Evolutionary conservation across 2,329 filamentous ascomycete genomes (phyloP).

Genomic region (Furcasterigmium sp.): DNA sequence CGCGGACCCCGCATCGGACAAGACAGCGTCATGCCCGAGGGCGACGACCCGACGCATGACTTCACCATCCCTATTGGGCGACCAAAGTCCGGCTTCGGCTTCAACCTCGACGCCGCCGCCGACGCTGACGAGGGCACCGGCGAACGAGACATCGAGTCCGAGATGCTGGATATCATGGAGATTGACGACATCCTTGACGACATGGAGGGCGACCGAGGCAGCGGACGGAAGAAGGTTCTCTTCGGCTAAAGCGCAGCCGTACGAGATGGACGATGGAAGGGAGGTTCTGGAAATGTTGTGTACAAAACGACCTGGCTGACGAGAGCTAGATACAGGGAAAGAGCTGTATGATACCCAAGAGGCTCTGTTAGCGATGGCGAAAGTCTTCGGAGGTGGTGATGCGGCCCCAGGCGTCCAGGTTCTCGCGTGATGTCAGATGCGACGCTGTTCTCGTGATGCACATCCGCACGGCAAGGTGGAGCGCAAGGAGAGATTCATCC

Average conservation of each 20-base stretch:
- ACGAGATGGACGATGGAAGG: constrained; percentile 14
- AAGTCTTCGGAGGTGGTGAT: neutral
- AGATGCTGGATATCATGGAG: constrained; percentile 61
- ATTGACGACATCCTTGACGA: constrained; percentile 55
- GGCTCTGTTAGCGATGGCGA: constrained; percentile 4
- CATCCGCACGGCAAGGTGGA: constrained; percentile 68
- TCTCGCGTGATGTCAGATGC: constrained; percentile 7
- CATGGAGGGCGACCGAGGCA: constrained; percentile 45
- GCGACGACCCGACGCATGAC: constrained; percentile 13
- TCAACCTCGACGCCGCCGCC: constrained; percentile 47
- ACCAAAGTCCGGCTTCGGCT: constrained; percentile 38
- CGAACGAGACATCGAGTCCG: constrained; percentile 49
- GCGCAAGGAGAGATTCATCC: constrained; percentile 70
- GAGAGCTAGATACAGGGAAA: constrained; percentile 8
- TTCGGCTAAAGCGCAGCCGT: constrained; percentile 26
- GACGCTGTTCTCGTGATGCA: constrained; percentile 1
- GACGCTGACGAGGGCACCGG: constrained; percentile 45
- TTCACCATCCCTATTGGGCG: constrained; percentile 18
- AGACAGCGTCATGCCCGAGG: constrained; percentile 6
- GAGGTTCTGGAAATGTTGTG: neutral
- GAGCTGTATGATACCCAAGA: constrained; percentile 33
- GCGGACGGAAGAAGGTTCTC: constrained; percentile 45
- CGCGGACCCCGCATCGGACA: constrained; percentile 4
- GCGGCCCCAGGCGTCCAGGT: constrained; percentile 4
- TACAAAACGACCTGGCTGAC: constrained; percentile 1